These are phyloP conservation scores for Collybia sordida DNA, from an alignment of 768 basidiomycete genomes.

Conservation along the genomic window DNA sequence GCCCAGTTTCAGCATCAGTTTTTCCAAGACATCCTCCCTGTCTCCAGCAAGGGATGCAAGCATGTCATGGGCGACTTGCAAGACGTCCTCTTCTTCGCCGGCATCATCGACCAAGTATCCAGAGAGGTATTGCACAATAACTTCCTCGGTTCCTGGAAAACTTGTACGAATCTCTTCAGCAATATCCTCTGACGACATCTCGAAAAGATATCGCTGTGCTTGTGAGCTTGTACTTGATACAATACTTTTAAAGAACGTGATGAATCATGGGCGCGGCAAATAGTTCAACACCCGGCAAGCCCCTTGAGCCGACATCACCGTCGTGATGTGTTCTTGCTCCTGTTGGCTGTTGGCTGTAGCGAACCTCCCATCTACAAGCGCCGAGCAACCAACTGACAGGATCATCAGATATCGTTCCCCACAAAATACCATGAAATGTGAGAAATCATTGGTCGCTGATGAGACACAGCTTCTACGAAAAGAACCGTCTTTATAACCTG, in stretches of 20 bases:
- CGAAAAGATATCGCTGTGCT: neutral
- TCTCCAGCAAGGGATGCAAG: slow-evolving; percentile 76
- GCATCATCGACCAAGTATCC: slow-evolving; percentile 89
- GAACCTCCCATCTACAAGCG: too few relatives aligned
- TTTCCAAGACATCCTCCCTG: slow-evolving; percentile 55
- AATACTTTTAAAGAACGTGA: neutral
- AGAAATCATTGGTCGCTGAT: too few relatives aligned
- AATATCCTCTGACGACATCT: slow-evolving; percentile 73
- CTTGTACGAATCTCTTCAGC: slow-evolving; percentile 72
- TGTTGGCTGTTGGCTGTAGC: too few relatives aligned
- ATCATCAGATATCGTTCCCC: too few relatives aligned
- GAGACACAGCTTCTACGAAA: too few relatives aligned
- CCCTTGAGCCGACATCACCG: too few relatives aligned
- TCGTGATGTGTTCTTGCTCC: too few relatives aligned
- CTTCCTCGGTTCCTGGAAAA: slow-evolving; percentile 80
- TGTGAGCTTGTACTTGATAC: neutral
- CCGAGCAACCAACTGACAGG: too few relatives aligned
- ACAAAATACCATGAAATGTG: too few relatives aligned
- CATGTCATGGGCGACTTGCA: slow-evolving; percentile 72
- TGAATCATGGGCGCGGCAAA: neutral
- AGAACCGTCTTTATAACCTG: too few relatives aligned
- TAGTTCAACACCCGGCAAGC: too few relatives aligned
- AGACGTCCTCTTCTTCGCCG: slow-evolving; percentile 83
- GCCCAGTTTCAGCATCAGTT: slow-evolving; percentile 64
- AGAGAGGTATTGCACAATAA: slow-evolving; percentile 83